These are phyloP conservation scores for Curvularia lunata DNA, from an alignment of 2,329 filamentous ascomycete species.

Conservation along the genomic window DNA sequence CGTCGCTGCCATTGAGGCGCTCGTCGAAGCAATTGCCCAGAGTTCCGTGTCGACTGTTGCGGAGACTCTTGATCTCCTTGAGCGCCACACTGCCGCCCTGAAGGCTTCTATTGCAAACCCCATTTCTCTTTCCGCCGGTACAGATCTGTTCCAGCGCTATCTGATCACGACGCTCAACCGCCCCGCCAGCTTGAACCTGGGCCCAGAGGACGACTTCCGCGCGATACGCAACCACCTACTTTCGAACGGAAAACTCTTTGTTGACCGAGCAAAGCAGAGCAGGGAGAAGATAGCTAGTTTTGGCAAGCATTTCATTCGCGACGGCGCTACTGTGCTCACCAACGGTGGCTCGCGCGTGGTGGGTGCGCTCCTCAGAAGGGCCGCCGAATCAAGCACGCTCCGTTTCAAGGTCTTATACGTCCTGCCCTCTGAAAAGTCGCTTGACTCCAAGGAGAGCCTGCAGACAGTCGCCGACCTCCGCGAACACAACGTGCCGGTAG, in stretches of 20 bases:
- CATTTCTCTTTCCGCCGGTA: conserved; percentile 89
- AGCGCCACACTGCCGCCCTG: conserved; percentile 76
- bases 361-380: conserved; percentile 74
- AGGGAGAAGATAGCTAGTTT: conserved; percentile 81
- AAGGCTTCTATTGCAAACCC: conserved; percentile 83
- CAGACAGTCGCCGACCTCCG: conserved; percentile 75
- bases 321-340: conserved; percentile 83
- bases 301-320: conserved; percentile 77
- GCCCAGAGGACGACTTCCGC: conserved; percentile 73
- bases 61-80: conserved; percentile 88
- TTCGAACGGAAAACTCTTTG: conserved; percentile 85
- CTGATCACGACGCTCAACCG: conserved; percentile 75
- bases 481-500: conserved; percentile 78
- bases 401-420: conserved; percentile 84
- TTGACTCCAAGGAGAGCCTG: conserved; percentile 64
- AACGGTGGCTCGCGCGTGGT: conserved; percentile 89
- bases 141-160: conserved; percentile 94
- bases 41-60: conserved; percentile 85
- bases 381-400: conserved; percentile 69
- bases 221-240: conserved; percentile 82
- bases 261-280: conserved; percentile 82
- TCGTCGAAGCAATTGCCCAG: conserved; percentile 83
- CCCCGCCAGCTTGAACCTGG: conserved; percentile 52
- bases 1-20: conserved; percentile 88
- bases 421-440: conserved; percentile 41